Evolutionary conservation across 2,329 filamentous ascomycete genomes (phyloP).

Genomic region (Fusarium sp.): DNA sequence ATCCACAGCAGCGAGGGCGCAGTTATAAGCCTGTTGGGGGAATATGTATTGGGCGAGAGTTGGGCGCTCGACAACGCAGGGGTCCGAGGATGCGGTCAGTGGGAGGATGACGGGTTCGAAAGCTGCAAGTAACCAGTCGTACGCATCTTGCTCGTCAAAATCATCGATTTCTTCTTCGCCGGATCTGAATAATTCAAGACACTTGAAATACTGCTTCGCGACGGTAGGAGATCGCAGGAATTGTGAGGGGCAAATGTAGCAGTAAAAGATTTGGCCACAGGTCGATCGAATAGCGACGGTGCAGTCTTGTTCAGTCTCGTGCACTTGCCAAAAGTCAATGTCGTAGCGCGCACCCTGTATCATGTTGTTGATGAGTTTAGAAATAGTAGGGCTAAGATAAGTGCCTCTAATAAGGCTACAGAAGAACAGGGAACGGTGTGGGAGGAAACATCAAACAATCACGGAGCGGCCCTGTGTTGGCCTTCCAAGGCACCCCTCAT

Average conservation of each 20-base stretch:
- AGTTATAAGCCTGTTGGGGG: background rate
- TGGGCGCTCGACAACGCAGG: background rate
- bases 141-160: background rate
- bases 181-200: background rate
- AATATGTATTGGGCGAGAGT: background rate
- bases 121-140: background rate
- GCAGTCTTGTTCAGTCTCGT: background rate
- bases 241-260: background rate
- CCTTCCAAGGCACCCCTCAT: too few species aligned
- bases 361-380: too few species aligned
- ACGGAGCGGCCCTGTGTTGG: too few species aligned
- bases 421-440: too few species aligned
- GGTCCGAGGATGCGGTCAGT: accelerated
- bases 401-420: too few species aligned
- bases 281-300: background rate
- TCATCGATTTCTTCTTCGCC: background rate
- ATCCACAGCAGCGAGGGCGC: accelerated
- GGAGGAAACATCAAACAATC: too few species aligned
- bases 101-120: background rate
- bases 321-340: background rate
- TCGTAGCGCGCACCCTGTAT: too few species aligned
- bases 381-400: too few species aligned
- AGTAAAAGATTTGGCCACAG: background rate
- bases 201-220: background rate
- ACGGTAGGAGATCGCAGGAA: background rate